Conservation (phyloP, 257 asterid genomes). For the Penstemon davidsonii region DNA sequence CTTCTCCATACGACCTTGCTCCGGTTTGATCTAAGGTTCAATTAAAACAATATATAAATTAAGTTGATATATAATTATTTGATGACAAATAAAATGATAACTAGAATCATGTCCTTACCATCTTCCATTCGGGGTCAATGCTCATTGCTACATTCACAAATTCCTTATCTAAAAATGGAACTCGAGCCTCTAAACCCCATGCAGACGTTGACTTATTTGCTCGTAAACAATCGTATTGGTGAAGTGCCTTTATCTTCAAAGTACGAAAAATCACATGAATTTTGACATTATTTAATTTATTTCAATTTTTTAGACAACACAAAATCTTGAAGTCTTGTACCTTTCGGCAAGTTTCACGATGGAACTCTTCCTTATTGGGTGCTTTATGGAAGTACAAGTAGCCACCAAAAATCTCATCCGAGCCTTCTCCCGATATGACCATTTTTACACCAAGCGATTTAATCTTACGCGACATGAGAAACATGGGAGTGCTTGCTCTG, state of each 20-base stretch:
- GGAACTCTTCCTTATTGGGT: conserved; percentile 92
- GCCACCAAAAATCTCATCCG: conserved; percentile 98
- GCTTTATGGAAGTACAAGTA: conserved; percentile 91
- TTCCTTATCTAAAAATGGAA: conserved; percentile 89
- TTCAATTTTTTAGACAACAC: not conserved
- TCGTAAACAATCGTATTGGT: conserved; percentile 88
- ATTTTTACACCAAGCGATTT: conserved; percentile 94
- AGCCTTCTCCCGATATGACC: conserved; percentile 98
- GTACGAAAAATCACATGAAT: conserved; percentile 5
- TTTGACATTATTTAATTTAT: not conserved
- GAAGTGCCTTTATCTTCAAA: conserved; percentile 87
- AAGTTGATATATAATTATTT: not conserved
- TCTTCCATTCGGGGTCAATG: conserved; percentile 88
- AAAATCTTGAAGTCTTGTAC: conserved; percentile 31
- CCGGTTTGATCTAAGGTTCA: conserved; percentile 64
- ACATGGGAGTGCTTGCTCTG: conserved; percentile 98
- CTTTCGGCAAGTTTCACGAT: conserved; percentile 86
- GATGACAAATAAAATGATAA: not conserved
- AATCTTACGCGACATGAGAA: conserved; percentile 94
- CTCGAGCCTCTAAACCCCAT: conserved; percentile 97
- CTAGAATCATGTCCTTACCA: conserved; percentile 44
- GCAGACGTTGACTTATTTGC: conserved; percentile 98
- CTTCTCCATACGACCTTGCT: conserved; percentile 79
- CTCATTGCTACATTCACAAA: conserved; percentile 84
- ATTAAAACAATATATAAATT: conserved; percentile 11